Evolutionary conservation across 2,329 filamentous ascomycete genomes (phyloP), one percentile per base, ranked within the genome.

Genomic region (Aspergillus alliaceus): DNA sequence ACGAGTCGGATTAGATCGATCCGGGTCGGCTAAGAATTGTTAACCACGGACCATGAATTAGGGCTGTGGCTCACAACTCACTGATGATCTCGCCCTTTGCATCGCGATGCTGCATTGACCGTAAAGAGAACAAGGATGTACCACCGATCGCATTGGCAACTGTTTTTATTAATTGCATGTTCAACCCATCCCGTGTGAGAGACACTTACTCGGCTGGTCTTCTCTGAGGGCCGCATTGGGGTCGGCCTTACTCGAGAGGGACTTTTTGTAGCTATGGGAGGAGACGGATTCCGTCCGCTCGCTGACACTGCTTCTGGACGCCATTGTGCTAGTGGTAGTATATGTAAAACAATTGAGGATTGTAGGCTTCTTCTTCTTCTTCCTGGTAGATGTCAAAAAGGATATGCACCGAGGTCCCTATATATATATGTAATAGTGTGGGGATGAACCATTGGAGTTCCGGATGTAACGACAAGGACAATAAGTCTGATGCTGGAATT

Each of bases 1-100:
- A 64, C 93, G 86, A 14, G 93, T 96, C 14, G 93, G 93, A 70
- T 97, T 97, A 40, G 91, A 96, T 62, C 86, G 84, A 75, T 97
- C 93, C 20, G 93, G 93, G 54, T 97, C 93, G 67, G 84, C 93
- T 96, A 20, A 12, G 22, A 15, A n/a, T 31, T 8, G 56, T 69
- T 51, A 68, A 59, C 4, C 20, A 47, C 9, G 15, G 15, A 24
- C n/a, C n/a, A 47, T 2, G 15, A 18, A 20, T 44, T 3, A 15
- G 1, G 35, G 8, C 6, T 7, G 5, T 1, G 2, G 40, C 14
- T 24, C 6, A 6, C 18, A 61, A n/a, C 77, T 64, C 79, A 96
- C 92, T 82, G 68, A 96, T 96, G 20, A 84, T 76, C 64, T 93
- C 92, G 52, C 93, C 92, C 61, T 84, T 79, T n/a, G 77, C 67